Evolutionary conservation across 225 moss, liverwort and hornwort species (phyloP).

Genomic region (Pseudisothecium myosuroides): DNA sequence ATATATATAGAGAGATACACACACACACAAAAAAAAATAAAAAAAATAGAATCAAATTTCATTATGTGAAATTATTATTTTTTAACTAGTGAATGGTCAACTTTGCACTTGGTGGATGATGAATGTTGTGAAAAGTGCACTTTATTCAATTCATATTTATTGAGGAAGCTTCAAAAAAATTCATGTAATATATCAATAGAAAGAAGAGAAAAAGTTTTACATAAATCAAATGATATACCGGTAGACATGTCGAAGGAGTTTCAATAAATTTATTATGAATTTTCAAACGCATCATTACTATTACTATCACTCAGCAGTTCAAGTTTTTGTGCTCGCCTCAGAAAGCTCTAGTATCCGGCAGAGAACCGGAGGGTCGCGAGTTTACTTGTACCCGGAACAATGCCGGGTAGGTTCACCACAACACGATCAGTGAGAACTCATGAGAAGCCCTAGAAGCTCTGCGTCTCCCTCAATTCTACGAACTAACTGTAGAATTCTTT

Average conservation of each 20-base stretch:
- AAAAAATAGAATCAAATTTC: not conserved
- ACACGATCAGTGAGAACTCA: too few relatives aligned
- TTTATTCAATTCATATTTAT: not conserved
- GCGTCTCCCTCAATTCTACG: not conserved
- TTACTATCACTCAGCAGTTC: not conserved
- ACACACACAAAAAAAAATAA: too few relatives aligned
- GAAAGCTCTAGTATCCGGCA: not conserved
- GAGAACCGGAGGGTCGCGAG: not conserved
- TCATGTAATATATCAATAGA: not conserved
- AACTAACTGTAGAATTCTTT: not conserved
- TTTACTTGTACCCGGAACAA: not conserved
- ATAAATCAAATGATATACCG: not conserved
- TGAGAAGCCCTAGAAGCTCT: not conserved
- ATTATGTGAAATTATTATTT: too few relatives aligned
- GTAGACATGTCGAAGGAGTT: not conserved
- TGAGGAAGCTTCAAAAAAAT: not conserved
- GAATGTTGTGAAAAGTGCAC: too few relatives aligned
- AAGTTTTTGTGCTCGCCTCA: not conserved
- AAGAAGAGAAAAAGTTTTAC: not conserved
- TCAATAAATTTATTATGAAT: not conserved
- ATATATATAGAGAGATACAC: too few relatives aligned
- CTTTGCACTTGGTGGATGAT: rapidly evolving
- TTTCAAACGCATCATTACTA: not conserved
- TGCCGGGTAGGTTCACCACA: not conserved
- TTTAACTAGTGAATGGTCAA: rapidly evolving